Percentiles rank a stretch among this genome's conserved stretches.
phyloP scores from a whole-genome alignment of 2,329 filamentous ascomycete genomes.

The Colletotrichum filicis region DNA sequence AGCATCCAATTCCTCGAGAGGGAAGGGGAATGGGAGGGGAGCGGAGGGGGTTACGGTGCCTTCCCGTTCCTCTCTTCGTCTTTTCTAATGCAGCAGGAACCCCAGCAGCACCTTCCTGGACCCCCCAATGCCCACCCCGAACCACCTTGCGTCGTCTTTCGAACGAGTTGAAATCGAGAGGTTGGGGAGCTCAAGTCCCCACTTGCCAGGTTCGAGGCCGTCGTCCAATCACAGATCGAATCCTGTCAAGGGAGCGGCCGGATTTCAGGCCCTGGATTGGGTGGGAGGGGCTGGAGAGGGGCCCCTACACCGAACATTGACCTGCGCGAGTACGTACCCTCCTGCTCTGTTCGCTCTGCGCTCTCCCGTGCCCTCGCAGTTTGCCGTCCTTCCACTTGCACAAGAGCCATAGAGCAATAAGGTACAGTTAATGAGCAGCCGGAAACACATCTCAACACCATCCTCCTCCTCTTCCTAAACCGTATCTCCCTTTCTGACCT shows the following conservation, averaged over 20 bases:
- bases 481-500: not conserved
- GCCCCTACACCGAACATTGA: not conserved
- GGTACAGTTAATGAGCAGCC: conserved; percentile 2
- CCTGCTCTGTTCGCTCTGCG: too few species aligned
- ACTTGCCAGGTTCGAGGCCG: conserved; percentile 29
- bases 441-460: conserved; percentile 11
- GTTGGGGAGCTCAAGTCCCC: conserved; percentile 41
- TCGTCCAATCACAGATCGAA: conserved; percentile 17
- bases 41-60: not conserved
- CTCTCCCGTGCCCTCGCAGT: not conserved
- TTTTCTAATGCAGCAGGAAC: conserved; percentile 17
- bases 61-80: conserved; percentile 5
- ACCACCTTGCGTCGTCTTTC: not conserved
- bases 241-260: conserved; percentile 17
- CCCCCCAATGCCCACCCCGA: conserved; percentile 24
- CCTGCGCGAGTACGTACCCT: not conserved
- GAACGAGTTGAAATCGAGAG: conserved; percentile 45
- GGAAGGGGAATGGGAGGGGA: not conserved
- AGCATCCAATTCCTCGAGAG: conserved; percentile 16
- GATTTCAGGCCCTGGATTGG: conserved; percentile 24
- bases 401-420: not conserved
- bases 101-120: conserved; percentile 2
- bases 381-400: not conserved
- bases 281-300: not conserved
- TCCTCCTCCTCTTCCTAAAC: not conserved